A percentile compares a stretch with the other conserved stretches of the same genome.
phyloP scores from a whole-genome alignment of 768 basidiomycete genomes.

The Mycena metata region DNA sequence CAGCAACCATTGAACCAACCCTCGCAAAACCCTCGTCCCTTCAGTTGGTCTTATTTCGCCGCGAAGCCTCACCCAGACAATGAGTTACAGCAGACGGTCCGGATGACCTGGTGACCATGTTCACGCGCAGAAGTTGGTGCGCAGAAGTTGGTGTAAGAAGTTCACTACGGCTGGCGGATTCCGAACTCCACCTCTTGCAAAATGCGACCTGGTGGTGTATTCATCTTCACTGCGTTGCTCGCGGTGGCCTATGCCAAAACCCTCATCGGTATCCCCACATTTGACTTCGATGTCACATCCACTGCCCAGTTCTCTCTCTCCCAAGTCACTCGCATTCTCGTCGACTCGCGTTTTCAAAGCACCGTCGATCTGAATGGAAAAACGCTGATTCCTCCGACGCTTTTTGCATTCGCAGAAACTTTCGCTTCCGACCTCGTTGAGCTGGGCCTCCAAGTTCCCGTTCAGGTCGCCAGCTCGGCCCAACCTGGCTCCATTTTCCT shows the following conservation, averaged over 20 bases:
- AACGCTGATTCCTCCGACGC: constrained; percentile 40
- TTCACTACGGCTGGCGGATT: no score
- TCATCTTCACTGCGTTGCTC: constrained; percentile 2
- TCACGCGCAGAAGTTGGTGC: no score
- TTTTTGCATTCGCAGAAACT: constrained; percentile 38
- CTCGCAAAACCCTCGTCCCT: no score
- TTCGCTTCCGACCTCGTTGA: constrained; percentile 34
- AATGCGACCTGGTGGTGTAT: constrained; percentile 12
- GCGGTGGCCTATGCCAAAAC: constrained; percentile 17
- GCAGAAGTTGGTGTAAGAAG: no score
- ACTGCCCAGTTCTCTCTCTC: constrained; percentile 25
- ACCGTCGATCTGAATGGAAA: constrained; percentile 32
- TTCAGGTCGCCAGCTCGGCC: constrained; percentile 16
- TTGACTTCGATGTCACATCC: constrained; percentile 33
- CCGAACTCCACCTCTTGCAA: not conserved
- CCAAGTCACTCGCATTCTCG: constrained; percentile 33
- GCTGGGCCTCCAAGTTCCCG: constrained; percentile 28
- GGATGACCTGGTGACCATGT: no score
- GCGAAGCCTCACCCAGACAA: no score
- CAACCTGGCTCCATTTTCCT: constrained; percentile 32
- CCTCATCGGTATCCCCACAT: constrained; percentile 38
- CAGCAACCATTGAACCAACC: no score
- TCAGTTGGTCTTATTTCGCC: no score
- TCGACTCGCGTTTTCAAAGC: constrained; percentile 35
- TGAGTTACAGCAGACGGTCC: no score